Base-by-base conservation (phyloP, 225 moss, liverwort and hornwort species). In the Ulota crispa region DNA sequence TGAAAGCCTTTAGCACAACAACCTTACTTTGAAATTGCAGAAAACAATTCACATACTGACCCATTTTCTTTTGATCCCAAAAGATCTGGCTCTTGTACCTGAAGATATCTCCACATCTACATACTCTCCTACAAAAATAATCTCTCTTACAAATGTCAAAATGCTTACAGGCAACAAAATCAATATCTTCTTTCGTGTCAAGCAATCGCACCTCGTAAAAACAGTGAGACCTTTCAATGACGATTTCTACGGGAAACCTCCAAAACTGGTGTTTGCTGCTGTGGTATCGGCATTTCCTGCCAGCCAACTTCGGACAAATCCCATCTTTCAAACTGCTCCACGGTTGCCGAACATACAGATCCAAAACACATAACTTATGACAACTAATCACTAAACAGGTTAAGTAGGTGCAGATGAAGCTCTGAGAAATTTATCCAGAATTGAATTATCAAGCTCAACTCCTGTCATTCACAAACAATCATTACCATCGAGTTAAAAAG, bases 381-480 rank as follows among this genome's bases (percentile, higher is more conserved):
- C 24, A 61, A 72, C 24, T 64, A 3, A 30, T 55, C 65, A 24
- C 55, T 72, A 19, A 27, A 21, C 32, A 34, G 57, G 16, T 34
- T 19, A 7, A 83, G 21, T 23, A 43, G 8, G 56, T 65, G 64
- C 54, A 64, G 72, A 64, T 31, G 72, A 54, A 42, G 15, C 54
- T 63, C 77, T 43, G 53, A 20, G 14, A 56, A 47, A 36, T 64
- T 78, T 26, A 31, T 83, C 15, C 16, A 45, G 32, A 55, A 55
- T 30, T 78, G 78, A 78, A 24, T 31, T 14, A 21, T 72, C 32
- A 79, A 79, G 30, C 43, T 42, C 70, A 34, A 32, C n/a, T 27
- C 53, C 81, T 65, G 73, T 28, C 55, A 37, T n/a, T 74, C 13
- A 67, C 37, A 16, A 43, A 26, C 47, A 27, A 27, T 18, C 36